Percentiles rank a stretch among this genome's conserved stretches.
These are phyloP conservation scores for Alternaria postmessia DNA, from an alignment of 2,329 filamentous ascomycete species.

Conservation along the genomic window DNA sequence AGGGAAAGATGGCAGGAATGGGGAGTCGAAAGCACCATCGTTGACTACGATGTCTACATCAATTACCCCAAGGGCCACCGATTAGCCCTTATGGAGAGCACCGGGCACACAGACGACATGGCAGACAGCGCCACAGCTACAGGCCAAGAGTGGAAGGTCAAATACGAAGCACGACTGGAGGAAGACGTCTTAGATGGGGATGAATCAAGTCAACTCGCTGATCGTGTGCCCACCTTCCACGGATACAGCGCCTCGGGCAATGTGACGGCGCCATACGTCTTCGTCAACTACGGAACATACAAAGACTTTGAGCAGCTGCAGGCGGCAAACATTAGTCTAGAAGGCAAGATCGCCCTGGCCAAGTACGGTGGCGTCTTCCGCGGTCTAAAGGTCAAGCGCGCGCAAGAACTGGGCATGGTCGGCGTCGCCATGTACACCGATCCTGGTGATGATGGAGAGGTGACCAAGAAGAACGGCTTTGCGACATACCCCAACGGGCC, in stretches of 20 bases:
- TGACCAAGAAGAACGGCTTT: conserved; percentile 82
- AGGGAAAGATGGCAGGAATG: conserved; percentile 59
- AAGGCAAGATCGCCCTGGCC: conserved; percentile 85
- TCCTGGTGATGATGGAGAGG: conserved; percentile 84
- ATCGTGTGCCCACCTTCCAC: conserved; percentile 88
- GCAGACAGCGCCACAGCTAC: conserved; percentile 31
- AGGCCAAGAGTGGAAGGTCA: conserved; percentile 63
- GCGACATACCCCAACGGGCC: conserved; percentile 84
- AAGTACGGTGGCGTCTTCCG: conserved; percentile 89
- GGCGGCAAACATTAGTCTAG: conserved; percentile 74
- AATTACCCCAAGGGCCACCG: conserved; percentile 61
- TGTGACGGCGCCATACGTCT: conserved; percentile 86
- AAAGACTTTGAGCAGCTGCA: conserved; percentile 84
- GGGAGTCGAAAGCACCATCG: conserved; percentile 56
- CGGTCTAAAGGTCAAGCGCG: conserved; percentile 90
- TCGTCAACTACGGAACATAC: conserved; percentile 90
- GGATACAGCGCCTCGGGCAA: conserved; percentile 94
- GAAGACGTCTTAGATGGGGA: conserved; percentile 89
- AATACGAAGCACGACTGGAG: conserved; percentile 80
- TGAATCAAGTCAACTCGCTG: conserved; percentile 73
- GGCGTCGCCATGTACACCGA: conserved; percentile 87
- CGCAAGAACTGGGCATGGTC: conserved; percentile 87
- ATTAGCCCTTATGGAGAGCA: conserved; percentile 54
- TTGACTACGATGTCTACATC: conserved; percentile 61
- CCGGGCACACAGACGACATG: conserved; percentile 63